Conservation (phyloP, 225 moss, liverwort and hornwort species). For the Marchantia polymorpha region DNA sequence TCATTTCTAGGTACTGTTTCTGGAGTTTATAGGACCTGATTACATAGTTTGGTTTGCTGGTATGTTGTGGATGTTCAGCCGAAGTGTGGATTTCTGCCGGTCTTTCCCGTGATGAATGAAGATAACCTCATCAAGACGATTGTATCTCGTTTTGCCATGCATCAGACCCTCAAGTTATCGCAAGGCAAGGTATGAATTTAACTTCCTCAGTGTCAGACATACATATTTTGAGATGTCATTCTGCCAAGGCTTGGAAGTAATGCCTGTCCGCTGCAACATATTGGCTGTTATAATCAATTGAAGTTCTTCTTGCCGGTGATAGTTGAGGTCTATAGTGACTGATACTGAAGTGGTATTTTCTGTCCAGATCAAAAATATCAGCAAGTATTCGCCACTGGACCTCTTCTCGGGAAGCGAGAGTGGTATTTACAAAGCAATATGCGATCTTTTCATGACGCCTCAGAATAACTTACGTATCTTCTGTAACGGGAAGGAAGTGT, state of each 20-base stretch:
- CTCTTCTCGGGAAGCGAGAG: constrained; percentile 65
- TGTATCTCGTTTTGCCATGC: constrained; percentile 66
- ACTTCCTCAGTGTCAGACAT: not conserved
- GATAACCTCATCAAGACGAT: constrained; percentile 51
- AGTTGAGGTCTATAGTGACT: not conserved
- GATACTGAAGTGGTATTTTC: not conserved
- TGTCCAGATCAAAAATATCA: constrained; percentile 57
- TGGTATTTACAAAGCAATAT: constrained; percentile 59
- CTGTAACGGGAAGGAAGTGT: constrained; percentile 56
- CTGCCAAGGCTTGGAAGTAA: not conserved
- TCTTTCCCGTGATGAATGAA: constrained; percentile 46
- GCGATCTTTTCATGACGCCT: constrained; percentile 67
- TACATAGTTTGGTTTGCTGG: not conserved
- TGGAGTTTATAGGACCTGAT: not conserved
- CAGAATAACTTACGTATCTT: constrained; percentile 89
- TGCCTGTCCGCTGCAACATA: too few relatives aligned
- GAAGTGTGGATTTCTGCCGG: constrained; percentile 82
- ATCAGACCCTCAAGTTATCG: constrained; percentile 63
- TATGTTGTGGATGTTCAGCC: constrained; percentile 51
- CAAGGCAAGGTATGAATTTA: constrained; percentile 59
- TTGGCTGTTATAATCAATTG: not conserved
- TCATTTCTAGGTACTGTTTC: not conserved
- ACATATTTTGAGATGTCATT: not conserved
- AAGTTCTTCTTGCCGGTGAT: not conserved
- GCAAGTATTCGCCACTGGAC: constrained; percentile 79